Evolutionary conservation across 163 green algal genomes (phyloP), one percentile per base, ranked within the genome.

Genomic region (Prototheca cutis): DNA sequence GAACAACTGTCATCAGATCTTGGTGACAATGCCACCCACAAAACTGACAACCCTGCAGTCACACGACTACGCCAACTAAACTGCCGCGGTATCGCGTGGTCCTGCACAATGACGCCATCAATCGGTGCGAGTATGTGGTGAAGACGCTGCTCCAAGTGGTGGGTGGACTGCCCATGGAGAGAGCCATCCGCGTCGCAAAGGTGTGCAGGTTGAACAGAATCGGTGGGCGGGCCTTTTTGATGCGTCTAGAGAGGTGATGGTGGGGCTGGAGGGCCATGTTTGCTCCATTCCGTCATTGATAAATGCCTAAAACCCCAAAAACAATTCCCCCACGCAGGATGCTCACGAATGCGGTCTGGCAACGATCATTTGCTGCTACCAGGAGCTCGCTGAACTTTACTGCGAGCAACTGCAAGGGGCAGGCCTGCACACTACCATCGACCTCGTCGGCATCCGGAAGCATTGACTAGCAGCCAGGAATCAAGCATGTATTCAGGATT

Each of bases 81-180:
- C n/a, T n/a, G n/a, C n/a, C n/a, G n/a, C n/a, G n/a, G 18, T 95
- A 91, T 72, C 76, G 84, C 33, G 84, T 94, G 3, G 76, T 94
- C 61, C 76, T 95, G 33, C 87, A 95, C 73, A 94, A 95, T 58
- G 87, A 95, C 74, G 83, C 83, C 59, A 81, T 84, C 62, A 95
- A 95, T 63, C 78, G 81, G 31, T 61, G 87, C 4, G 87, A 95
- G 63, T 95, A 95, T 59, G 87, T 95, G 3, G 87, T 95, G 1
- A 80, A 85, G 40, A 80, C 91, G 19, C 70, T 93, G 47, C 56
- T 93, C 0, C 91, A 91, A 66, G 75, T 88, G 3, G 73, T 95
- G 6, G 66, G 83, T 27, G 73, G 75, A 3, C 60, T 86, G 2
- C 84, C 73, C 1, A 66, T 88, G 8, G 84, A 94, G 40, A 81